phyloP scores from a whole-genome alignment of 116 monocot species.

The Cymodocea nodosa region DNA sequence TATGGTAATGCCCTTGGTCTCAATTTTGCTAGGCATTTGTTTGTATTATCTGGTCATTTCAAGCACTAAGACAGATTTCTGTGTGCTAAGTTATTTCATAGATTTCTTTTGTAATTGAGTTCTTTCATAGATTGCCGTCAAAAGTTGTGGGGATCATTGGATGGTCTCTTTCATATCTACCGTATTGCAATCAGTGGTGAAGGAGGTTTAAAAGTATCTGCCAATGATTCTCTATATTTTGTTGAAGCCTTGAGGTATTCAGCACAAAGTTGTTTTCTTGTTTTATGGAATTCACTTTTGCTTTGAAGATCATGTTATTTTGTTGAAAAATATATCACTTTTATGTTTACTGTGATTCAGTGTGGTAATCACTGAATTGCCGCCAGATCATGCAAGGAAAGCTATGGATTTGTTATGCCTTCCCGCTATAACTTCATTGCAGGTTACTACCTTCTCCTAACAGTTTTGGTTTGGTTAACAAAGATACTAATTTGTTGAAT shows the following conservation, averaged over 20 bases:
- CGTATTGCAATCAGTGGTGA: slow-evolving; percentile 84
- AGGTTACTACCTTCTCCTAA: slow-evolving; percentile 22
- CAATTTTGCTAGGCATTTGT: neutral
- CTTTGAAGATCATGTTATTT: neutral
- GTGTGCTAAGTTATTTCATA: neutral
- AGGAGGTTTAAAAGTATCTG: slow-evolving; percentile 79
- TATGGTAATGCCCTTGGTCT: neutral
- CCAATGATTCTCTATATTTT: slow-evolving; percentile 79
- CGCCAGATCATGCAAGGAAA: slow-evolving; percentile 61
- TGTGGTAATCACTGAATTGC: slow-evolving; percentile 70
- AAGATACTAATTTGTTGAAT: slow-evolving; percentile 1
- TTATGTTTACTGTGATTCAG: slow-evolving; percentile 20
- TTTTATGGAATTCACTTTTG: neutral
- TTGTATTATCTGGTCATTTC: neutral
- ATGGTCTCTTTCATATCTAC: slow-evolving; percentile 84
- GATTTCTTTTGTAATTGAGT: neutral
- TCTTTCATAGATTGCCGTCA: slow-evolving; percentile 61
- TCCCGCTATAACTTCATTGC: slow-evolving; percentile 55
- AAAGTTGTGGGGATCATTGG: slow-evolving; percentile 68
- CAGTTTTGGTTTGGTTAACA: too few relatives aligned
- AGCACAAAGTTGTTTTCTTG: slow-evolving; percentile 3
- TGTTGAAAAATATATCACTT: neutral
- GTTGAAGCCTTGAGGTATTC: slow-evolving; percentile 89
- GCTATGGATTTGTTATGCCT: slow-evolving; percentile 72
- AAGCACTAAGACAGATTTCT: neutral